Conservation (phyloP, 1,284 basidiomycete genomes). For the Rhodotorula sp. region DNA sequence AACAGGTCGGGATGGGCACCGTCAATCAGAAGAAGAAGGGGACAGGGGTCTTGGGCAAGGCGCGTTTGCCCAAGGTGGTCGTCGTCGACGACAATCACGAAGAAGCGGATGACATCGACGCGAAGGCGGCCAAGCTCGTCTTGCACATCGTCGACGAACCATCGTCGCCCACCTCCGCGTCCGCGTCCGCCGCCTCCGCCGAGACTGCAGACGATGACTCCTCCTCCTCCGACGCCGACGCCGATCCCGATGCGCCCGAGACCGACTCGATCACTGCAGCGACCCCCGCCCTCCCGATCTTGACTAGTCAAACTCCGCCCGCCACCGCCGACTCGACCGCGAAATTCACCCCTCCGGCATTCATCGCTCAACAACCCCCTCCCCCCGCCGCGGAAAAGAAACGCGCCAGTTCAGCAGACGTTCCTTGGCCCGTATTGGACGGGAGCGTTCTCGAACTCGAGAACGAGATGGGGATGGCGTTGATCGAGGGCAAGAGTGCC, state of each 20-base stretch:
- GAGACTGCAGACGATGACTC: too few relatives aligned
- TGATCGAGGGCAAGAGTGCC: slow-evolving; percentile 10
- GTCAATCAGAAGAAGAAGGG: background rate
- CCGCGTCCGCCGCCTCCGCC: too few relatives aligned
- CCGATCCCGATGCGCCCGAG: background rate
- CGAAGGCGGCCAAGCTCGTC: background rate
- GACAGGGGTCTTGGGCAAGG: slow-evolving; percentile 2
- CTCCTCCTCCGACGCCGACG: background rate
- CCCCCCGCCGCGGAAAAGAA: slow-evolving; percentile 9
- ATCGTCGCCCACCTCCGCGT: too few relatives aligned
- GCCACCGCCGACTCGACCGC: background rate
- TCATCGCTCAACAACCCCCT: slow-evolving; percentile 17
- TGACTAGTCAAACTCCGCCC: slow-evolving; percentile 7
- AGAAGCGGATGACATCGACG: background rate
- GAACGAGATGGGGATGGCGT: slow-evolving; percentile 5
- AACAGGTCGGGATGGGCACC: background rate
- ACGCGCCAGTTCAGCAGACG: background rate
- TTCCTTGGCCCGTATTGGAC: slow-evolving; percentile 21
- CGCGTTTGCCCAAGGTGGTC: slow-evolving; percentile 9
- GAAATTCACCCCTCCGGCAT: slow-evolving; percentile 4
- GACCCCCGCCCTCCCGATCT: too few relatives aligned
- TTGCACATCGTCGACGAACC: slow-evolving; percentile 4
- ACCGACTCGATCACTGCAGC: background rate
- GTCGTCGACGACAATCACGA: background rate
- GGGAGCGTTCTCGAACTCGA: slow-evolving; percentile 33